Conservation (phyloP, 73 alveolate species). For the Tetrahymena borealis region DNA sequence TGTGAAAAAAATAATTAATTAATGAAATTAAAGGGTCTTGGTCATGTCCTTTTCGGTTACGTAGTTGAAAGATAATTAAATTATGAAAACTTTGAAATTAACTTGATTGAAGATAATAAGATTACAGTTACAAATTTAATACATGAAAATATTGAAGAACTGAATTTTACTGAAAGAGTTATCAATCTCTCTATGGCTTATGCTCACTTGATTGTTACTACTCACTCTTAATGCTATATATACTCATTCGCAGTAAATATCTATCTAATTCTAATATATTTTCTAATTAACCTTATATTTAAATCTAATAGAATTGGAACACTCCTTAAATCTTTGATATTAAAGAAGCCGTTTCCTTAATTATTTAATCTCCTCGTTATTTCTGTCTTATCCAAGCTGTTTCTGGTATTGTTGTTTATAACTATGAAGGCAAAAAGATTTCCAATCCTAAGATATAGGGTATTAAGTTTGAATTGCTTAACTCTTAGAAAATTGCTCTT, state of each 20-base stretch:
- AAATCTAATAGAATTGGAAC: slow-evolving; percentile 67
- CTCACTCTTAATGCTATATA: slow-evolving; percentile 91
- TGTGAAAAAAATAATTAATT: not conserved
- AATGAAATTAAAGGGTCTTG: slow-evolving; percentile 9
- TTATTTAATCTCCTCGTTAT: slow-evolving; percentile 76
- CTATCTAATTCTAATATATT: not conserved
- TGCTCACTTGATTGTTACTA: slow-evolving; percentile 87
- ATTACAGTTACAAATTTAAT: slow-evolving; percentile 74
- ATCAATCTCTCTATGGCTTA: slow-evolving; percentile 89
- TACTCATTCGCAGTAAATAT: slow-evolving; percentile 56
- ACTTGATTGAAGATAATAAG: slow-evolving; percentile 91
- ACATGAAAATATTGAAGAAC: slow-evolving; percentile 93
- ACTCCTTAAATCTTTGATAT: slow-evolving; percentile 73
- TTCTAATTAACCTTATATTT: not conserved
- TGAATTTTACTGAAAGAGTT: slow-evolving; percentile 96
- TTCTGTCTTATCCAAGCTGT: slow-evolving; percentile 92
- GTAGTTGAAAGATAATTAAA: slow-evolving; percentile 69
- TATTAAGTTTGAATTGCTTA: slow-evolving; percentile 73
- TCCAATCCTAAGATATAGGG: slow-evolving; percentile 88
- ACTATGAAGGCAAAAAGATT: slow-evolving; percentile 93
- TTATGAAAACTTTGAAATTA: slow-evolving; percentile 94
- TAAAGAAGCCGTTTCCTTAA: slow-evolving; percentile 50
- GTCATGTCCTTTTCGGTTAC: slow-evolving; percentile 85
- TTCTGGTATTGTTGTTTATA: slow-evolving; percentile 82
- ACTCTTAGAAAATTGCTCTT: slow-evolving; percentile 59